These are phyloP conservation scores for Anethum foeniculum DNA, from an alignment of 140 eudicot genomes.

Conservation along the genomic window DNA sequence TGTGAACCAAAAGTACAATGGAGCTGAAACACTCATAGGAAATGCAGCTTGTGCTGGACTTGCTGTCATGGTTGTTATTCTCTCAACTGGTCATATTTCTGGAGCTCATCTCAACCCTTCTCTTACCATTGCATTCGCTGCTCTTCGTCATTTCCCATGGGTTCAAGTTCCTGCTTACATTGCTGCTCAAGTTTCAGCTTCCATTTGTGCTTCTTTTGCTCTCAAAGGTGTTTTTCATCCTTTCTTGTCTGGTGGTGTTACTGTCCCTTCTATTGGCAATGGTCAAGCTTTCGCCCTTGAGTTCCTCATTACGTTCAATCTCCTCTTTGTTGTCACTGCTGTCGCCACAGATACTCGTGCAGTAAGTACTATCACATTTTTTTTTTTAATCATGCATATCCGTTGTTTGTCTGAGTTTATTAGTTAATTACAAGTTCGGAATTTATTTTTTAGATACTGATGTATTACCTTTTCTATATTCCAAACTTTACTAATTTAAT, in stretches of 20 bases:
- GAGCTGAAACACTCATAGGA: constrained; percentile 59
- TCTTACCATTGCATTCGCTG: constrained; percentile 75
- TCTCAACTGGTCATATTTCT: constrained; percentile 82
- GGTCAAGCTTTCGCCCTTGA: constrained; percentile 88
- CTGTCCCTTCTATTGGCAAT: constrained; percentile 57
- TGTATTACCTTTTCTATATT: background rate
- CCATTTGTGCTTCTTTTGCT: constrained; percentile 80
- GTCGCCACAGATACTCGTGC: constrained; percentile 92
- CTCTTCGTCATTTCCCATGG: constrained; percentile 83
- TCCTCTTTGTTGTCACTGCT: constrained; percentile 77
- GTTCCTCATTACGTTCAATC: constrained; percentile 72
- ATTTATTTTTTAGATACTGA: background rate
- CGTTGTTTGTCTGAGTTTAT: background rate
- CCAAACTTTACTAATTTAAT: background rate
- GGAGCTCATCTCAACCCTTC: constrained; percentile 89
- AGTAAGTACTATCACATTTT: constrained; percentile 19
- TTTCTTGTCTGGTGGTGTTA: constrained; percentile 80
- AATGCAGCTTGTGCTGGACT: constrained; percentile 83
- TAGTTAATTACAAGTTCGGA: background rate
- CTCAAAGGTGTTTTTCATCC: constrained; percentile 79
- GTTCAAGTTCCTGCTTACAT: constrained; percentile 75
- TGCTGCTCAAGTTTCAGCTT: constrained; percentile 69
- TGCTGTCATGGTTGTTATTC: constrained; percentile 71
- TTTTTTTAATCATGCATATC: background rate
- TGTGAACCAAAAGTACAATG: constrained; percentile 62